Evolutionary conservation across 768 basidiomycete genomes (phyloP).

Genomic region (Solioccasus polychromus): DNA sequence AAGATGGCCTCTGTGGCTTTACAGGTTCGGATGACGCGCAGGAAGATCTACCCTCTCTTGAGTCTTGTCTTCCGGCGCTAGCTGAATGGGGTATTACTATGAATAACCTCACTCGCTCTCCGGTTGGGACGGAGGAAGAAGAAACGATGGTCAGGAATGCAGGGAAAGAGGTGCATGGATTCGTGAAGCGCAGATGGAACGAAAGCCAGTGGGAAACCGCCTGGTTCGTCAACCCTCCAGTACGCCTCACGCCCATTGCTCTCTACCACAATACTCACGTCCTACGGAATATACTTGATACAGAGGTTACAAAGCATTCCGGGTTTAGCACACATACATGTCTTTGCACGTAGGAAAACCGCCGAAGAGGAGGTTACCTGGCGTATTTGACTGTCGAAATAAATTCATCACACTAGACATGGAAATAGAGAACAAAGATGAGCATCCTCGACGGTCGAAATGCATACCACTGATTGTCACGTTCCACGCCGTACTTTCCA

Average conservation of each 20-base stretch:
- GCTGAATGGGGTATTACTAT: slow-evolving; percentile 69
- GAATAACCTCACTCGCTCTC: slow-evolving; percentile 55
- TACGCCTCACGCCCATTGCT: slow-evolving; percentile 34
- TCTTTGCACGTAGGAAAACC: slow-evolving; percentile 68
- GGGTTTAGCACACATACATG: slow-evolving; percentile 81
- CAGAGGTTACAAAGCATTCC: slow-evolving; percentile 82
- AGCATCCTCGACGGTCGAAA: not conserved
- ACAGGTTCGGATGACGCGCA: slow-evolving; percentile 57
- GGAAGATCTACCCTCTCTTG: slow-evolving; percentile 58
- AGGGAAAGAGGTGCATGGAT: slow-evolving; percentile 57
- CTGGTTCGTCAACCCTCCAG: slow-evolving; percentile 90
- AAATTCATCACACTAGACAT: slow-evolving; percentile 1
- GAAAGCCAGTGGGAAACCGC: slow-evolving; percentile 84
- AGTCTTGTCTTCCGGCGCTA: slow-evolving; percentile 56
- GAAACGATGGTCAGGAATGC: slow-evolving; percentile 47
- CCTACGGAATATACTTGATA: too few relatives aligned
- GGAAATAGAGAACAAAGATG: slow-evolving; percentile 6
- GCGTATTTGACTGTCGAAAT: slow-evolving; percentile 7
- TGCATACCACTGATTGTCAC: not conserved
- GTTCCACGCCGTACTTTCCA: too few relatives aligned
- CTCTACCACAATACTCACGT: not conserved
- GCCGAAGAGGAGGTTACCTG: slow-evolving; percentile 18
- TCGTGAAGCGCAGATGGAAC: slow-evolving; percentile 63
- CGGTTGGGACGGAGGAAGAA: slow-evolving; percentile 50
- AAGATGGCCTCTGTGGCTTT: slow-evolving; percentile 83